Evolutionary conservation across 2,329 filamentous ascomycete genomes (phyloP).

Genomic region (Zymoseptoria brevis): DNA sequence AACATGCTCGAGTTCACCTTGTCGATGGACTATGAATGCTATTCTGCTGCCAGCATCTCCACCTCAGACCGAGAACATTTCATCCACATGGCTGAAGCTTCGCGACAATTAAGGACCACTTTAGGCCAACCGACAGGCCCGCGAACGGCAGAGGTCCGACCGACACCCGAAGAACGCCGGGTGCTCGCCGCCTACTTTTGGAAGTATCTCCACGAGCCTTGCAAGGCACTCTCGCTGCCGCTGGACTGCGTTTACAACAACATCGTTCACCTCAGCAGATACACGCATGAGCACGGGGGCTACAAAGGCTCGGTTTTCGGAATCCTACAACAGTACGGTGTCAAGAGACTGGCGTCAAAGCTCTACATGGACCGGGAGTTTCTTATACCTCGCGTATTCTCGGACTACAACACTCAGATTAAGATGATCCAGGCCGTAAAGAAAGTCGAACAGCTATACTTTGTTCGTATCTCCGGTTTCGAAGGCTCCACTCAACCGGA

Average conservation of each 20-base stretch:
- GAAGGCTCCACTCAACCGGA: background rate
- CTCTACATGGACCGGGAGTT: background rate
- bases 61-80: slow-evolving; percentile 1
- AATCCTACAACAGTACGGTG: background rate
- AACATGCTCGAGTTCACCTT: background rate
- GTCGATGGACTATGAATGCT: background rate
- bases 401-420: background rate
- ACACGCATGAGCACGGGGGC: background rate
- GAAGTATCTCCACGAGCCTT: slow-evolving; percentile 4
- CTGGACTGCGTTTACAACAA: background rate
- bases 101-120: background rate
- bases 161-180: too few relatives aligned
- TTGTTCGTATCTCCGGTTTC: background rate
- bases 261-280: background rate
- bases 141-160: background rate
- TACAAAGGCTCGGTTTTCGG: slow-evolving; percentile 1
- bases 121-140: background rate
- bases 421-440: background rate
- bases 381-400: background rate
- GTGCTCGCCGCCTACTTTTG: slow-evolving; percentile 1
- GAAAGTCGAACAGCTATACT: background rate
- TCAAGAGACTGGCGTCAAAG: background rate
- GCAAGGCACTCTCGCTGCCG: background rate
- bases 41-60: background rate
- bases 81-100: background rate